phyloP scores from a whole-genome alignment of 2,329 filamentous ascomycete species.

The Dothistroma septosporum region DNA sequence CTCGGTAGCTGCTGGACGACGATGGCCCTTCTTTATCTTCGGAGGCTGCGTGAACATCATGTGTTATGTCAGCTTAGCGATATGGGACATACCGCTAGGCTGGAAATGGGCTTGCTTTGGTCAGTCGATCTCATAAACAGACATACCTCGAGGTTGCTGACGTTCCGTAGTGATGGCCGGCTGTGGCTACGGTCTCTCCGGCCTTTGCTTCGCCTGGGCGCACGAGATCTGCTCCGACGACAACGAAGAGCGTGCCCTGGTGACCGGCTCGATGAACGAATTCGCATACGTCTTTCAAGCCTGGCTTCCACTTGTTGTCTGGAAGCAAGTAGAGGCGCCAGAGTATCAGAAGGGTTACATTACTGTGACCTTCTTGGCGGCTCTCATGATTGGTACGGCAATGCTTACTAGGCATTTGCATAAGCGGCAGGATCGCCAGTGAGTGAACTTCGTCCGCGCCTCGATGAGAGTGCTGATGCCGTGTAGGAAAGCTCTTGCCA shows the following conservation, averaged over 20 bases:
- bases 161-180: conserved; percentile 44
- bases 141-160: not conserved
- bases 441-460: not conserved
- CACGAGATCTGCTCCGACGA: conserved; percentile 52
- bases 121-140: not conserved
- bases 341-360: conserved; percentile 59
- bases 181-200: conserved; percentile 45
- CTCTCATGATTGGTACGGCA: conserved; percentile 49
- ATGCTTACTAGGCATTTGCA: conserved; percentile 49
- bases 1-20: conserved; percentile 53
- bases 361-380: conserved; percentile 50
- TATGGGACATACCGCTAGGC: conserved; percentile 45
- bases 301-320: conserved; percentile 63
- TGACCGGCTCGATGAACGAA: conserved; percentile 63
- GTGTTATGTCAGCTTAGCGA: conserved; percentile 39
- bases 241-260: conserved; percentile 63
- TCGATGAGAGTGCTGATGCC: not conserved
- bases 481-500: not conserved
- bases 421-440: conserved; percentile 26
- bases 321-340: conserved; percentile 49
- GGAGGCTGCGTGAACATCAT: conserved; percentile 46
- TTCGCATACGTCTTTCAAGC: conserved; percentile 66
- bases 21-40: conserved; percentile 63
- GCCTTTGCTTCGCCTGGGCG: conserved; percentile 49
- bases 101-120: conserved; percentile 62